Conservation (phyloP, 805 yeast genomes). For the Blastobotrys attinorum region DNA sequence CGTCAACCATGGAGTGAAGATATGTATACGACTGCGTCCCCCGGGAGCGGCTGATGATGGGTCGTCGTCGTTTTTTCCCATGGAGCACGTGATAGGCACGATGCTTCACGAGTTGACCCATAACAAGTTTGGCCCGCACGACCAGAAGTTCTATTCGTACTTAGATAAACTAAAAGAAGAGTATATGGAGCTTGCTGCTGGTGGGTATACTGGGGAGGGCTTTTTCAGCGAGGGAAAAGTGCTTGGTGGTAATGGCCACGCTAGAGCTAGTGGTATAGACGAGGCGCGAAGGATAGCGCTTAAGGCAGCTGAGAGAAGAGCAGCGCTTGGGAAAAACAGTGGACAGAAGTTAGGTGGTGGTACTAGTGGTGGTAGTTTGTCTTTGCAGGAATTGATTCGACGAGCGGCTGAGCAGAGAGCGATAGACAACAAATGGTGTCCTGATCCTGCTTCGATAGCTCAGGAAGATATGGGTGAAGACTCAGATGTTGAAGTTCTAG, state of each 20-base stretch:
- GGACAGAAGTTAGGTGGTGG: constrained; percentile 33
- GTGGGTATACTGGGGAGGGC: constrained; percentile 38
- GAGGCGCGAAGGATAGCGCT: constrained; percentile 15
- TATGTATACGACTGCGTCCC: constrained; percentile 62
- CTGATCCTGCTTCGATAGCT: constrained; percentile 3
- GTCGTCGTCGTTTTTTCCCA: constrained; percentile 43
- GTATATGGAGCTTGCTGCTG: constrained; percentile 33
- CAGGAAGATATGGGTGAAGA: not conserved
- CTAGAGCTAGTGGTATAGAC: constrained; percentile 1
- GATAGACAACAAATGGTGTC: constrained; percentile 22
- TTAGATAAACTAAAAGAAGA: constrained; percentile 53
- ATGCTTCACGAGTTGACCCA: constrained; percentile 86
- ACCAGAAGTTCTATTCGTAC: constrained; percentile 55
- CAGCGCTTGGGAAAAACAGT: constrained; percentile 29
- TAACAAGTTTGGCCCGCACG: constrained; percentile 73
- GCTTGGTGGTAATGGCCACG: constrained; percentile 19
- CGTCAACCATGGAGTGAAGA: constrained; percentile 67
- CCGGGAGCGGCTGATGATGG: constrained; percentile 42
- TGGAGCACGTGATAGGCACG: constrained; percentile 63
- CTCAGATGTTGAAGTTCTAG: not conserved
- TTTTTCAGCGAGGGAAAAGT: constrained; percentile 42
- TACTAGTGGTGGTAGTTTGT: constrained; percentile 16
- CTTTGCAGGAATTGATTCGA: constrained; percentile 33
- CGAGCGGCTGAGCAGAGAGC: constrained; percentile 57
- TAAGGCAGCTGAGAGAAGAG: constrained; percentile 32